A percentile compares a stretch with the other conserved stretches of the same genome.
These are phyloP conservation scores for Ogataea glucozyma DNA, from an alignment of 805 yeast genomes.

Conservation along the genomic window DNA sequence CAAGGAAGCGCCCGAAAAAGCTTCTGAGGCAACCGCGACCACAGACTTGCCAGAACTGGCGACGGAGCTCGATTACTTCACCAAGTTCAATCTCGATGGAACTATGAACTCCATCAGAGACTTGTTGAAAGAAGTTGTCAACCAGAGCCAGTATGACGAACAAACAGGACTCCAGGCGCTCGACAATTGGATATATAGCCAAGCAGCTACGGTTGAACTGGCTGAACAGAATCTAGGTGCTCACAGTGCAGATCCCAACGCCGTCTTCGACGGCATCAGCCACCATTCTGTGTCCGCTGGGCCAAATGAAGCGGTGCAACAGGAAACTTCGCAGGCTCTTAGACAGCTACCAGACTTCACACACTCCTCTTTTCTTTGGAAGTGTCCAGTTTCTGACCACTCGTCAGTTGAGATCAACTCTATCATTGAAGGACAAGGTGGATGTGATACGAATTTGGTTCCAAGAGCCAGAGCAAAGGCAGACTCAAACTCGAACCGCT, in stretches of 20 bases:
- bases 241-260: background rate
- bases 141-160: constrained; percentile 8
- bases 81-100: constrained; percentile 12
- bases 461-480: no score
- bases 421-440: constrained; percentile 3
- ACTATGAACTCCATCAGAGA: constrained; percentile 11
- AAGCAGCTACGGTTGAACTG: constrained; percentile 1
- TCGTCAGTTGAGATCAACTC: constrained; percentile 7
- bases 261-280: constrained; percentile 8
- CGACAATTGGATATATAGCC: constrained; percentile 10
- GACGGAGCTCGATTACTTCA: constrained; percentile 11
- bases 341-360: constrained; percentile 11
- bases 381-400: constrained; percentile 6
- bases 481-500: background rate
- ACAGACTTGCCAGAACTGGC: background rate
- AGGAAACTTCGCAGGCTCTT: no score
- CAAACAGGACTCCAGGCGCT: constrained; percentile 7
- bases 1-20: background rate
- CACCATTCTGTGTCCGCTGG: no score
- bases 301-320: background rate
- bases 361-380: constrained; percentile 10
- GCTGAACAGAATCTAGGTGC: no score
- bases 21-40: no score
- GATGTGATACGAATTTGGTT: no score
- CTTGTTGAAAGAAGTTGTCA: constrained; percentile 8